Evolutionary conservation across 2,329 filamentous ascomycete genomes (phyloP), one percentile per base, ranked within the genome.

Genomic region (Claviceps sp.): DNA sequence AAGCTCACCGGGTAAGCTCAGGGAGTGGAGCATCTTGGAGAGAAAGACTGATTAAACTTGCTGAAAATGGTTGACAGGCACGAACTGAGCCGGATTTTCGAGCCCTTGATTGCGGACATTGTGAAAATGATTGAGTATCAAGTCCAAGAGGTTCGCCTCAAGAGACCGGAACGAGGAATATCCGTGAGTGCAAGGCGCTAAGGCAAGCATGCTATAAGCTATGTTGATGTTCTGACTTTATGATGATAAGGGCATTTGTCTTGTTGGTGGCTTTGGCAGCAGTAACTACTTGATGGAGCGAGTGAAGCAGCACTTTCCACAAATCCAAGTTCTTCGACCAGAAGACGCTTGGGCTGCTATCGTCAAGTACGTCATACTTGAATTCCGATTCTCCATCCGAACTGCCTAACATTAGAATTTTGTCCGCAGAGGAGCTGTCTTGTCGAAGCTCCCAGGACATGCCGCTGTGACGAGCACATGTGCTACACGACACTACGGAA

Each of bases 71-170:
- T 23, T 1, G 13, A 26, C 5, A 44, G 42, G 22, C 13, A 40
- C 0, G 48, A 55, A 2, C 14, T 60, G 6, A 42, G 45, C 0
- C 29, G 5, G 0, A 59, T 60, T 40, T 60, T 60, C 47, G 52
- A 56, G 0, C 59, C 59, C 1, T 45, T 60, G 22, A 52, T 62
- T 7, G 39, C 17, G 0, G 58, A 59, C 14, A 55, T 61, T 17
- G 13, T 61, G 3, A 44, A 5, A 14, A 26, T 44, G 42, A 44
- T 62, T 7, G 43, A 52, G 4, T 54, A 55, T 9, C 58, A 60
- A 50, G 52, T 60, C 8, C 50, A 58, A 29, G 37, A 29, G 11
- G 36, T 26, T 4, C 26, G 29, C 3, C 38, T 44, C 26, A 49
- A 51, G 29, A 37, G 44, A 5, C 16, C n/a, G 5, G 43, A 17